These are phyloP conservation scores for Phaeomoniella chlamydospora DNA, from an alignment of 2,329 filamentous ascomycete species.

Conservation along the genomic window DNA sequence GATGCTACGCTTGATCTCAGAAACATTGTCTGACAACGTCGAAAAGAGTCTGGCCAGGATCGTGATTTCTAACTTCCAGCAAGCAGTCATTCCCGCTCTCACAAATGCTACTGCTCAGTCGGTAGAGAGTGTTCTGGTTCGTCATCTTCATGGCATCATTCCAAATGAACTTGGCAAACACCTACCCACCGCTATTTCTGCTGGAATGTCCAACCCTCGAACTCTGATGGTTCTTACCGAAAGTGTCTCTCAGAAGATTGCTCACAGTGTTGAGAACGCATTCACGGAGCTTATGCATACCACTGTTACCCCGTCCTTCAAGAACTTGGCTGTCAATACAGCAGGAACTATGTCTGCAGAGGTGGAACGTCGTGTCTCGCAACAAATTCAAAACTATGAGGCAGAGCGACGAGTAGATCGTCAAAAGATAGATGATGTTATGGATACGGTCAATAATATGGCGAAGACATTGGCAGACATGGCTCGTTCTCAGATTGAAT, in stretches of 20 bases:
- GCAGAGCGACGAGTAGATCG: conserved; percentile 36
- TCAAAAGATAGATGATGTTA: conserved; percentile 47
- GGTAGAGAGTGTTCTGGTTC: conserved; percentile 52
- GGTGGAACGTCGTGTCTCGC: conserved; percentile 45
- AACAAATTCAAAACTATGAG: conserved; percentile 37
- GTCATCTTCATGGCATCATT: conserved; percentile 50
- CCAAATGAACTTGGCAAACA: conserved; percentile 59
- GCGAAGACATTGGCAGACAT: conserved; percentile 37
- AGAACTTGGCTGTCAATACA: conserved; percentile 48
- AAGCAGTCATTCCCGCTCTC: conserved; percentile 61
- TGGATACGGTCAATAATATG: conserved; percentile 33
- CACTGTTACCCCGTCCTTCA: conserved; percentile 52
- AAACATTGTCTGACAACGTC: conserved; percentile 54
- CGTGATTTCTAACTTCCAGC: conserved; percentile 60
- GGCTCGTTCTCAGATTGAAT: conserved; percentile 24
- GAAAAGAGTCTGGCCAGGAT: conserved; percentile 65
- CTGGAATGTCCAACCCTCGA: conserved; percentile 59
- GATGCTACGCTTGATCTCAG: conserved; percentile 52
- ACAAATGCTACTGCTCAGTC: conserved; percentile 51
- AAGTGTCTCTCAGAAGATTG: conserved; percentile 52
- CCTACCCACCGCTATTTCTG: conserved; percentile 52
- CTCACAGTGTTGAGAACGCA: conserved; percentile 54
- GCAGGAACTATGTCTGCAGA: conserved; percentile 55
- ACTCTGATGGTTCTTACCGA: conserved; percentile 61
- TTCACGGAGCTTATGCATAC: conserved; percentile 47